Conservation (phyloP, 1,284 basidiomycete species). For the Singerocomus inundabilis region DNA sequence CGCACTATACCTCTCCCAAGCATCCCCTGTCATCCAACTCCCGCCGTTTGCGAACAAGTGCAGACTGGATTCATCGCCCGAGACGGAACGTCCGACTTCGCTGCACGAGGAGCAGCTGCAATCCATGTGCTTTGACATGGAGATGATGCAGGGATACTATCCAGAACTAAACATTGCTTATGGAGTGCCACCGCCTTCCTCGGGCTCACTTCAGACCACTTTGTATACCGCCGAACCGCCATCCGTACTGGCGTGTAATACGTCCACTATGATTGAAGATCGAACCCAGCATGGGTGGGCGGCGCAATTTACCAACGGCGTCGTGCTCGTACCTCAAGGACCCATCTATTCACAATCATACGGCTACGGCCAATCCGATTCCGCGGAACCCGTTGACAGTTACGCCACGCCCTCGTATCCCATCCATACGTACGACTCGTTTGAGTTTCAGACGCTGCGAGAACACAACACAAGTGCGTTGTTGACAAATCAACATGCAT, state of each 20-base stretch:
- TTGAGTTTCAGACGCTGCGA: slow-evolving; percentile 34
- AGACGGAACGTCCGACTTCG: slow-evolving; percentile 15
- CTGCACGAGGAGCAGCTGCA: slow-evolving; percentile 28
- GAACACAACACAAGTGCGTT: slow-evolving; percentile 25
- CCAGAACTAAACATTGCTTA: slow-evolving; percentile 20
- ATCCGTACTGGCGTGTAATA: slow-evolving; percentile 8
- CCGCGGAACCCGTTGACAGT: slow-evolving; percentile 21
- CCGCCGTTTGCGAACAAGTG: slow-evolving; percentile 18
- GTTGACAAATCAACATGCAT: slow-evolving; percentile 25
- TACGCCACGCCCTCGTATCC: slow-evolving; percentile 17
- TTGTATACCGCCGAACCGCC: slow-evolving; percentile 24
- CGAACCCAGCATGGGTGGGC: slow-evolving; percentile 16
- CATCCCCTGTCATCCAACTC: slow-evolving; percentile 19
- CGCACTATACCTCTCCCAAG: slow-evolving; percentile 25
- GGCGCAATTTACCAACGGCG: slow-evolving; percentile 13
- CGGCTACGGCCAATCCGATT: slow-evolving; percentile 22
- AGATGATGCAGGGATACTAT: slow-evolving; percentile 25
- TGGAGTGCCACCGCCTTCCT: slow-evolving; percentile 4
- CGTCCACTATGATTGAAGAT: slow-evolving; percentile 18
- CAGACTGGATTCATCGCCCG: slow-evolving; percentile 15
- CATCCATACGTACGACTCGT: slow-evolving; percentile 28
- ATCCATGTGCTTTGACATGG: slow-evolving; percentile 24
- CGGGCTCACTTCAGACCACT: slow-evolving; percentile 15
- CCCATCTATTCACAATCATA: slow-evolving; percentile 19
- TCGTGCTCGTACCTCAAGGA: slow-evolving; percentile 22